Evolutionary conservation across 2,329 filamentous ascomycete genomes (phyloP), one percentile per base, ranked within the genome.

Genomic region (Delphinella strobiligena): DNA sequence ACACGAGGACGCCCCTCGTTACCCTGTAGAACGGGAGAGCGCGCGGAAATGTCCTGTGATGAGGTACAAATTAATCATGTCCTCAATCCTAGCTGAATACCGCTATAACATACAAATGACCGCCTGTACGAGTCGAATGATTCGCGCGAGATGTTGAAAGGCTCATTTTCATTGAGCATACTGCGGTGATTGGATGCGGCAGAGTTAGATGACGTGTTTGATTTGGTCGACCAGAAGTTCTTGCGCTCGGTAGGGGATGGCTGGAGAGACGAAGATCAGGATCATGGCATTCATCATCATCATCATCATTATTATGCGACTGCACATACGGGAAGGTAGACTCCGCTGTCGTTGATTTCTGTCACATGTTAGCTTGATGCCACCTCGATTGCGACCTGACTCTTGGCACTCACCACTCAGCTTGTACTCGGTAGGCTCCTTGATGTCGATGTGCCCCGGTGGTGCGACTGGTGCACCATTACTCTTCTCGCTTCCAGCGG

Each of bases 41-140:
- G 79, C 30, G 88, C 89, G 36, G 82, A 88, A 45, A 96, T 93
- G 56, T 96, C 88, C 88, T 93, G 53, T 43, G 3, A 33, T 15
- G 12, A 69, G 81, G 51, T 73, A 94, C 89, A 67, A 96, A 96
- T 47, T n/a, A n/a, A n/a, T 11, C 14, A 34, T 34, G 24, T n/a
- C 9, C n/a, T 5, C 32, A 34, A 5, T 29, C 24, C 24, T 7
- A 5, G 19, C 7, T 12, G n/a, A 29, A 29, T 19, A 32, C 11
- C 15, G n/a, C 12, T 3, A 33, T 15, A 11, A 69, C 81, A 51
- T 73, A 94, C 89, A 67, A 96, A 96, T 47, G 88, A 95, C 53
- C 91, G 78, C 47, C 91, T 74, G 63, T 96, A 96, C 3, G 88
- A 94, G 59, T 96, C 91, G 55, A 96, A 96, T 2, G 88, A 95